Conservation (phyloP, 148 eudicot species). For the Silene conica region DNA sequence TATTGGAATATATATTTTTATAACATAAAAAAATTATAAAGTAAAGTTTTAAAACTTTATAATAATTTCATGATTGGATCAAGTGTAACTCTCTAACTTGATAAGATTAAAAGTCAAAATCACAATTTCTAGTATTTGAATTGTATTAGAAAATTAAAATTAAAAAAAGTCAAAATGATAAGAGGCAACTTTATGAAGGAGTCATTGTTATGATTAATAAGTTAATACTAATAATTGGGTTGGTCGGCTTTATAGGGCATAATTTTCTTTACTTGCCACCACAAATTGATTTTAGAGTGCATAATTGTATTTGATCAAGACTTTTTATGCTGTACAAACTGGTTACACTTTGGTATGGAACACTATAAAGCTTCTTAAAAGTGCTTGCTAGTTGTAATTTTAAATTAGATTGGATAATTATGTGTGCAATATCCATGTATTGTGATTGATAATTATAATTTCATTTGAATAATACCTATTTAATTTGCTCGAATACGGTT, state of each 20-base stretch:
- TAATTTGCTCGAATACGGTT: too few species aligned
- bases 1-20: background rate
- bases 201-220: conserved; percentile 6
- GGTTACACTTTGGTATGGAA: conserved; percentile 4
- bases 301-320: conserved; percentile 9
- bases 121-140: conserved; percentile 15
- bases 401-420: background rate
- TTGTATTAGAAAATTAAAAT: background rate
- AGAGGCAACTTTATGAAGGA: conserved; percentile 27
- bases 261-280: conserved; percentile 11
- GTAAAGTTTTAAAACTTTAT: conserved; percentile 7
- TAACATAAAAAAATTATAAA: background rate
- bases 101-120: conserved; percentile 26
- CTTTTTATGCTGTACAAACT: background rate
- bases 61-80: conserved; percentile 5
- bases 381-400: background rate
- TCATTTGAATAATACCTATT: too few species aligned
- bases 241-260: conserved; percentile 22
- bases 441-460: too few species aligned
- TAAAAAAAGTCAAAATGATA: conserved; percentile 23
- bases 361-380: conserved; percentile 19
- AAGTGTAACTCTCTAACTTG: conserved; percentile 3
- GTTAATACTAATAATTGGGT: conserved; percentile 10
- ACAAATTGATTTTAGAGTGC: conserved; percentile 1
- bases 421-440: background rate